Base-by-base conservation (phyloP, 1,139 yeast genomes). In the Casaregolazyma suthepensis region DNA sequence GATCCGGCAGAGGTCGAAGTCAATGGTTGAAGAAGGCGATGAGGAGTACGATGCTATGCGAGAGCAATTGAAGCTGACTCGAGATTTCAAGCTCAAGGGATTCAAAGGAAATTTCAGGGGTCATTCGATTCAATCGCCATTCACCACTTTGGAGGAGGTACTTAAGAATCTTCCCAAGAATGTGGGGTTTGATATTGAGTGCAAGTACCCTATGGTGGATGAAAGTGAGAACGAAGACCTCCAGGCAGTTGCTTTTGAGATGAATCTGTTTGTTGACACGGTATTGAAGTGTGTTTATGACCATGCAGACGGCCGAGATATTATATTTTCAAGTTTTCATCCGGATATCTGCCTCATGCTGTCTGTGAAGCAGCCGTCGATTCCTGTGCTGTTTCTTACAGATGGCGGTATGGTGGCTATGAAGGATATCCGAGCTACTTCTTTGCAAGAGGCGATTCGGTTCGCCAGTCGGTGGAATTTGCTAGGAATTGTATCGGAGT, bases 51-150 rank as follows among this genome's bases (percentile, higher is more conserved):
- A 65, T 26, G 64, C 66, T 6, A 72, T 76, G 61, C 74, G 76
- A 56, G 82, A 84, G 56, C 78, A 96, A 61, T 88, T 91, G 94
- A 83, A 80, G 67, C 78, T 85, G 56, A 91, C 98, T 12, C 83
- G 85, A 58, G 94, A 96, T 18, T 91, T 85, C 82, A 90, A 91
- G 68, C 77, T 75, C 55, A 84, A 87, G 59, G 95, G 94, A 1
- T 90, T 84, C 74, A 93, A 93, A 70, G 98, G 97, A 13, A 93
- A 93, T 66, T 79, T 86, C 1, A 78, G 98, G 56, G 99, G 99
- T 0, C 77, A 84, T 53, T 84, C 94, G 0, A 89, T 93, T 66
- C 96, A 96, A 13, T 87, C 96, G 0, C 85, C 88, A 38, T 93
- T 93, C 68, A 96, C 91, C 4, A 90, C 98, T 0, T 75, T 93